Evolutionary conservation across 441 rosid species (phyloP).

Genomic region (Pelargonium citronellum): DNA sequence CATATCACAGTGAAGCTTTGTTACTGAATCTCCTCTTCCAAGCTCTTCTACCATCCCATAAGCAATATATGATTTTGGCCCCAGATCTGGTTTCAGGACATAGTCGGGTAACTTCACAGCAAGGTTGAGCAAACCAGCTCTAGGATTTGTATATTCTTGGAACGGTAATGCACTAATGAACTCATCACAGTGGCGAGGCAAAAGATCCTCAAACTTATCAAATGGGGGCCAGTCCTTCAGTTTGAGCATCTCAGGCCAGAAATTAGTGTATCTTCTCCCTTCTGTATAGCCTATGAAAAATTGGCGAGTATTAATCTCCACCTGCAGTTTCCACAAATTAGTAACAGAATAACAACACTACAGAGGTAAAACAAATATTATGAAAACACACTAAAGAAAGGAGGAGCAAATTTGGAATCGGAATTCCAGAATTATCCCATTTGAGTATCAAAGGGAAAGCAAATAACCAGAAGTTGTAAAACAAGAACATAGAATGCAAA

Average conservation of each 20-base stretch:
- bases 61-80: conserved; percentile 91
- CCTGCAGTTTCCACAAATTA: conserved; percentile 39
- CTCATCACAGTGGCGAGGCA: conserved; percentile 93
- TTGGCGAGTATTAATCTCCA: conserved; percentile 50
- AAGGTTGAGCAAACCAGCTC: conserved; percentile 71
- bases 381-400: no score
- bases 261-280: conserved; percentile 65
- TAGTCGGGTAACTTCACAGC: conserved; percentile 63
- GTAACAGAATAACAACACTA: conserved; percentile 9
- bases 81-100: conserved; percentile 77
- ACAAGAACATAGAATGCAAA: no score
- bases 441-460: no score
- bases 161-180: conserved; percentile 77
- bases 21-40: conserved; percentile 91
- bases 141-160: conserved; percentile 75
- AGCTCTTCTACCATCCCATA: conserved; percentile 69
- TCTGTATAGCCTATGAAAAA: conserved; percentile 74
- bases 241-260: conserved; percentile 97
- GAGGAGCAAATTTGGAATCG: no score
- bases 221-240: conserved; percentile 98
- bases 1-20: conserved; percentile 87
- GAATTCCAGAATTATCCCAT: no score
- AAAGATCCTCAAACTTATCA: conserved; percentile 69
- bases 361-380: no score
- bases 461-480: no score